Evolutionary conservation across 2,329 filamentous ascomycete species (phyloP).

Genomic region (Sporothrix protearum): DNA sequence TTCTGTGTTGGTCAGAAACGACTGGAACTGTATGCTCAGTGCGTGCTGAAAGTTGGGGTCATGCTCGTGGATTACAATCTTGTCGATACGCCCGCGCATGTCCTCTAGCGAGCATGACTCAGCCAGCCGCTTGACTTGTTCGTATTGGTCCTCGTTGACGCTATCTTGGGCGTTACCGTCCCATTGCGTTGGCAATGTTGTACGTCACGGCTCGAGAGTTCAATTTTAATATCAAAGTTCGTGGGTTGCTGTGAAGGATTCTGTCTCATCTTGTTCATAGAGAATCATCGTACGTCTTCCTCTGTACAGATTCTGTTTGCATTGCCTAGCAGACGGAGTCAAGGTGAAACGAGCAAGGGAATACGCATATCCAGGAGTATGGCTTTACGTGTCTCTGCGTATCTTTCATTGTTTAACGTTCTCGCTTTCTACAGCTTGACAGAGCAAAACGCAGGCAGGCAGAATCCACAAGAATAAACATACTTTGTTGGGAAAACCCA

Average conservation of each 20-base stretch:
- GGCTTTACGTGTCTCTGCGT: no score
- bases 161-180: slow-evolving; percentile 10
- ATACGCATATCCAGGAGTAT: no score
- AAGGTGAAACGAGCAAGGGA: no score
- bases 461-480: no score
- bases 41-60: slow-evolving; percentile 47
- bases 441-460: no score
- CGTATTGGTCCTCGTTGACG: slow-evolving; percentile 19
- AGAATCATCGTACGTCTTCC: not conserved
- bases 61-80: slow-evolving; percentile 38
- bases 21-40: slow-evolving; percentile 41
- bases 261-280: not conserved
- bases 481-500: no score
- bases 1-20: slow-evolving; percentile 35
- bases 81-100: not conserved
- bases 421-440: no score
- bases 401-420: no score
- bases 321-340: not conserved
- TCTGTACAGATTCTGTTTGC: not conserved
- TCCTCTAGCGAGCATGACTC: slow-evolving; percentile 20
- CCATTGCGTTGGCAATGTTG: not conserved
- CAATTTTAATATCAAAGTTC: no score
- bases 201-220: not conserved
- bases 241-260: not conserved
- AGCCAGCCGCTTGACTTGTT: slow-evolving; percentile 22